A percentile compares a stretch with the other conserved stretches of the same genome.
Conservation (phyloP, 371 early-diverging fungal species). For the Coemansia sp. region DNA sequence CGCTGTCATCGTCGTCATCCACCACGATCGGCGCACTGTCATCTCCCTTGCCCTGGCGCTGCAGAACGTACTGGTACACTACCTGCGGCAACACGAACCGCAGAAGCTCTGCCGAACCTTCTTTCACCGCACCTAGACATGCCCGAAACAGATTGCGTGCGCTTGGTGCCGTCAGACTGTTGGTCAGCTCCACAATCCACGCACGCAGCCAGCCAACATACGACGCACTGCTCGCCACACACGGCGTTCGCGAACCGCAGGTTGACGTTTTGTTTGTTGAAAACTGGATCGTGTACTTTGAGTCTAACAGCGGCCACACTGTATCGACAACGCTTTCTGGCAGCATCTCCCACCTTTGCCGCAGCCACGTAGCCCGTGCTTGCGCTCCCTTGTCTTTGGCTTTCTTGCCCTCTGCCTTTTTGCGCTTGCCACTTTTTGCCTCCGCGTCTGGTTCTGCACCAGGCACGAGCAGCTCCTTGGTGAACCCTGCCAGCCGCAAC, state of each 20-base stretch:
- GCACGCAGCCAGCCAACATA: constrained; percentile 38
- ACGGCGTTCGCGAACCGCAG: constrained; percentile 11
- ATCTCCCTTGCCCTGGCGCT: neutral
- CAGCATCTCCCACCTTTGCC: constrained; percentile 39
- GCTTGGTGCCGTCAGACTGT: constrained; percentile 2
- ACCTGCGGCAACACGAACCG: constrained; percentile 37
- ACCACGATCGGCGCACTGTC: constrained; percentile 13
- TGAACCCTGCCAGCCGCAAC: constrained; percentile 43
- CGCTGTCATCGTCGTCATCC: constrained; percentile 29
- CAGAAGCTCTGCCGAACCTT: constrained; percentile 33
- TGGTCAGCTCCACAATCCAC: constrained; percentile 32
- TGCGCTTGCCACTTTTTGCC: constrained; percentile 2
- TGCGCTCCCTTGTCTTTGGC: neutral
- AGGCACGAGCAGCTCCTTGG: constrained; percentile 16
- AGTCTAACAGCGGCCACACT: constrained; percentile 37
- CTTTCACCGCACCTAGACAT: constrained; percentile 38
- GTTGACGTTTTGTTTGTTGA: constrained; percentile 3
- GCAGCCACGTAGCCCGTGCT: constrained; percentile 8
- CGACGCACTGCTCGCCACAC: constrained; percentile 10
- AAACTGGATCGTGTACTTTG: constrained; percentile 46
- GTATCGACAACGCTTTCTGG: constrained; percentile 25
- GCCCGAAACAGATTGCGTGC: constrained; percentile 27
- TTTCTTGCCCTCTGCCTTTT: constrained; percentile 6
- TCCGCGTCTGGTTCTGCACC: neutral
- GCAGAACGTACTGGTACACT: constrained; percentile 35